A percentile compares a stretch with the other conserved stretches of the same genome.
phyloP scores from a whole-genome alignment of 108 stramenopile species.

The Fistulifera pelliculosa region DNA sequence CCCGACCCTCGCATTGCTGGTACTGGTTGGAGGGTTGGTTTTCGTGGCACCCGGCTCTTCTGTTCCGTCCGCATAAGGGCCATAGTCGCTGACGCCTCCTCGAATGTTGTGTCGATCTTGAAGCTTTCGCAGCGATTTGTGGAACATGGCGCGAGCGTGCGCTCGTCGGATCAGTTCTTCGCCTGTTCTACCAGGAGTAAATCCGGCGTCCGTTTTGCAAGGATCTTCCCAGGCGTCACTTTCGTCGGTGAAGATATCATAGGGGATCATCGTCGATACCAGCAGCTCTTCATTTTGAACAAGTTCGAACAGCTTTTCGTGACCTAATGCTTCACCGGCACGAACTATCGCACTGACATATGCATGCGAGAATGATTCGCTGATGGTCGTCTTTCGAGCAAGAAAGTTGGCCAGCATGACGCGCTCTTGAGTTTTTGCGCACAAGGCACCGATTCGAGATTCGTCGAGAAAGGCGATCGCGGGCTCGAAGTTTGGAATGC shows the following conservation, averaged over 20 bases:
- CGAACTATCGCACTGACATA: conserved; percentile 74
- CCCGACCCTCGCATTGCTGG: conserved; percentile 18
- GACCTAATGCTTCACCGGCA: conserved; percentile 74
- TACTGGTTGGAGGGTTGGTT: conserved; percentile 10
- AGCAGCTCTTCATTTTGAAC: conserved; percentile 58
- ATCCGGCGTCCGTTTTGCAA: conserved; percentile 48
- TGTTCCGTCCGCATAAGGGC: conserved; percentile 52
- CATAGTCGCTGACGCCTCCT: conserved; percentile 57
- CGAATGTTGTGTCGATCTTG: conserved; percentile 68
- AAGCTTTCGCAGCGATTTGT: conserved; percentile 72
- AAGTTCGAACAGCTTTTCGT: conserved; percentile 71
- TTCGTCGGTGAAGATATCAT: conserved; percentile 71
- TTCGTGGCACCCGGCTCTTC: not conserved
- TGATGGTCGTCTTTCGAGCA: conserved; percentile 59
- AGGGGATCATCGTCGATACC: conserved; percentile 73
- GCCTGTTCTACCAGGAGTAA: conserved; percentile 42
- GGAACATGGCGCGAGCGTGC: conserved; percentile 70
- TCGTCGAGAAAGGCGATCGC: conserved; percentile 58
- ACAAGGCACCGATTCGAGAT: conserved; percentile 45
- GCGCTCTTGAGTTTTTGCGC: conserved; percentile 64
- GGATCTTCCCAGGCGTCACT: conserved; percentile 80
- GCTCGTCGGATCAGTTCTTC: conserved; percentile 62
- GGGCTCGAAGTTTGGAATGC: conserved; percentile 38
- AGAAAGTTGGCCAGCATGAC: conserved; percentile 56
- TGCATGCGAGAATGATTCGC: conserved; percentile 71